Evolutionary conservation across 306 rosid genomes (phyloP).

Genomic region (Calophaca sinica): DNA sequence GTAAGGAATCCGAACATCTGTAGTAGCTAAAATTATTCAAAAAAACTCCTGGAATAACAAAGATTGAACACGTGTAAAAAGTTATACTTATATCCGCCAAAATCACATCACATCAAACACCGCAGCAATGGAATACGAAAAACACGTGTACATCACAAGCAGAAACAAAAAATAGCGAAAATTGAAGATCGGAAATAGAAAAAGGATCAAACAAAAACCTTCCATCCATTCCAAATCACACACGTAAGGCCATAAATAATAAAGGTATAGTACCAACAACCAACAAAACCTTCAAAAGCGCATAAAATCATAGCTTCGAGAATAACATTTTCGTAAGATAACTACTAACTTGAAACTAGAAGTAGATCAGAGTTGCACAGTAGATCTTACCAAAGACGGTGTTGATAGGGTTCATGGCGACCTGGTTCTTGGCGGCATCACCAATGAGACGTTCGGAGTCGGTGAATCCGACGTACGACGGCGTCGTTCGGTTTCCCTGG

Average conservation of each 20-base stretch:
- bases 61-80: too few relatives aligned
- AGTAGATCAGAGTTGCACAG: background rate
- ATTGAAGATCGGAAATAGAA: too few relatives aligned
- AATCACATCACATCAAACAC: too few relatives aligned
- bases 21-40: too few relatives aligned
- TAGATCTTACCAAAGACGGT: background rate
- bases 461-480: conserved; percentile 65
- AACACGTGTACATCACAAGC: too few relatives aligned
- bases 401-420: background rate
- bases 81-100: too few relatives aligned
- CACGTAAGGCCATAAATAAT: background rate
- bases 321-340: background rate
- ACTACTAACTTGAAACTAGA: background rate
- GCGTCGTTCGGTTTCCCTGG: conserved; percentile 74
- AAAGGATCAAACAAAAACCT: too few relatives aligned
- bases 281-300: background rate
- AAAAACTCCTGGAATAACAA: too few relatives aligned
- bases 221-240: too few relatives aligned
- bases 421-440: background rate
- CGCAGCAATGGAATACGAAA: too few relatives aligned
- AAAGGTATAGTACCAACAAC: too few relatives aligned
- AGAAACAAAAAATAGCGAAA: too few relatives aligned
- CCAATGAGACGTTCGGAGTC: conserved; percentile 42
- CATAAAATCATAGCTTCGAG: background rate
- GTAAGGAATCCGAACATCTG: background rate